Conservation (phyloP, 2,329 filamentous ascomycete genomes). For the Ceratocystis huliohia region DNA sequence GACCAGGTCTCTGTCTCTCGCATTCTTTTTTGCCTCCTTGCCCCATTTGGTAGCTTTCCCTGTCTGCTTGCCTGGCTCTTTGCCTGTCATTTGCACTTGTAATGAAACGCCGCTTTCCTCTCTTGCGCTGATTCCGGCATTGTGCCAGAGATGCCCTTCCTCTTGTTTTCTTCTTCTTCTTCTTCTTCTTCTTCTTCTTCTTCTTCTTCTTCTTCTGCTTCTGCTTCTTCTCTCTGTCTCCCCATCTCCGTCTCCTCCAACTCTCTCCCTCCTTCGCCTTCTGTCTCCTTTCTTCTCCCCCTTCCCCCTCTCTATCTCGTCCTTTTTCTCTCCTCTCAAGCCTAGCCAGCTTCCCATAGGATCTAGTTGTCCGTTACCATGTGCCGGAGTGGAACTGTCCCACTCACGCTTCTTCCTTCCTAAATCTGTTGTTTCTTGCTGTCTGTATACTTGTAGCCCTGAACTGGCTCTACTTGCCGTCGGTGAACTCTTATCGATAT, state of each 20-base stretch:
- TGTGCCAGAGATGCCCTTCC: too few relatives aligned
- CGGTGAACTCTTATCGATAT: not conserved
- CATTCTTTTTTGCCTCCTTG: not conserved
- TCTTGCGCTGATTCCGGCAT: not conserved
- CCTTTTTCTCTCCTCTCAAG: not conserved
- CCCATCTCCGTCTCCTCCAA: not conserved
- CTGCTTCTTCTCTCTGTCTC: not conserved
- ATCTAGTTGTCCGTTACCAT: not conserved
- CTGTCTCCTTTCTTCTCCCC: not conserved
- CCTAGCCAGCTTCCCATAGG: not conserved
- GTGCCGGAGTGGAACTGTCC: not conserved
- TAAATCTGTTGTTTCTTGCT: not conserved
- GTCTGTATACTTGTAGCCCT: not conserved
- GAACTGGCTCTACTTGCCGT: not conserved
- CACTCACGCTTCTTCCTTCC: not conserved
- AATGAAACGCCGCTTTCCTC: not conserved
- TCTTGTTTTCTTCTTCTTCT: too few relatives aligned
- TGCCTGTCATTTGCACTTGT: too few relatives aligned
- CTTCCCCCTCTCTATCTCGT: not conserved
- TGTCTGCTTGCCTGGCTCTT: not conserved
- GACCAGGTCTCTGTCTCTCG: not conserved
- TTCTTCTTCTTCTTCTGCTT: too few relatives aligned
- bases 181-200: too few relatives aligned
- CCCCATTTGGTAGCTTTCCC: not conserved
- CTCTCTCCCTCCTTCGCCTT: not conserved